Base-by-base conservation (phyloP, 106 monocot genomes). In the Apostasia shenzhenica region DNA sequence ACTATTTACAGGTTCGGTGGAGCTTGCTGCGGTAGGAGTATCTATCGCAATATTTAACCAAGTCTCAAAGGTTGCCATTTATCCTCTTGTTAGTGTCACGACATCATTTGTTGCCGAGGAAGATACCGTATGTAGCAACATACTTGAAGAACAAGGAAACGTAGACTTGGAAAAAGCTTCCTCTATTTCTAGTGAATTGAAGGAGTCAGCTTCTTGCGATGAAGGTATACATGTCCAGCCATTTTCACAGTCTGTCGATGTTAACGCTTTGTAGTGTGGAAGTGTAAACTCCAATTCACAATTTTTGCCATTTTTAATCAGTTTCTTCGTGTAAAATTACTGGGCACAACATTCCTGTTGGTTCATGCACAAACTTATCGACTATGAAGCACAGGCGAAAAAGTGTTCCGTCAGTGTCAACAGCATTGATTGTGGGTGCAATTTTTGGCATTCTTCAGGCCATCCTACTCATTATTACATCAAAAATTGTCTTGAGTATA, bases 401-500 rank as follows among this genome's bases (percentile, higher is more conserved):
- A 52, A 76, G 82, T 67, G 82, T 94, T 37, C 83, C 94, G 39
- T 94, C 94, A 48, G 94, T 90, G 14, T 81, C 94, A 8, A 85
- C 94, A 39, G 90, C 94, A 41, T 75, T 94, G 41, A 67, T 90
- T 41, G 81, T 94, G 59, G 90, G 94, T 43, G 81, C 45, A 54
- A 42, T 85, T 8, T 83, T 94, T 39, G 94, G 94, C 8, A 13
- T 94, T 66, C 47, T 94, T 71, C 85, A 85, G 57, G 58, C 90
- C 46, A 9, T 84, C 1, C 63, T 87, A 8, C 90, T 94, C 44
- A 75, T 79, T 41, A 67, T 81, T 61, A 76, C 79, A 45, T 82
- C 85, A 66, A 94, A 75, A 66, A 41, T 68, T 2, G 66, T 83
- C 40, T 59, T 94, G 39, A 71, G 48, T 10, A 75, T 90, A 55